phyloP scores from a whole-genome alignment of 2,329 filamentous ascomycete species.

The Calonectria pauciramosa region DNA sequence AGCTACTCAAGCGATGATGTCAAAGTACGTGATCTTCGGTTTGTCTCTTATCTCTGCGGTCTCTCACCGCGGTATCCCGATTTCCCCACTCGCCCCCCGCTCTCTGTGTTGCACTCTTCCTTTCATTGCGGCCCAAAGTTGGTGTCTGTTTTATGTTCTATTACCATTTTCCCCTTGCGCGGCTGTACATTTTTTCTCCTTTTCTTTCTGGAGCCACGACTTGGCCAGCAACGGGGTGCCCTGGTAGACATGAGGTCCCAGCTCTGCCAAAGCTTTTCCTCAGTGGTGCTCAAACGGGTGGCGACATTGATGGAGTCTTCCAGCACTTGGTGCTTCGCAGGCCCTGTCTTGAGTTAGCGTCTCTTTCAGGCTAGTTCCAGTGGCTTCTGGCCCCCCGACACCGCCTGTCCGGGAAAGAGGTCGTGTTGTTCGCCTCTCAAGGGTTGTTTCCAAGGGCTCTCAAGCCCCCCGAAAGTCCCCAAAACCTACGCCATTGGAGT shows the following conservation, averaged over 20 bases:
- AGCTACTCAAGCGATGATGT: slow-evolving; percentile 75
- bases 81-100: slow-evolving; percentile 19
- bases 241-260: slow-evolving; percentile 26
- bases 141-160: slow-evolving; percentile 17
- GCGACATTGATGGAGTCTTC: slow-evolving; percentile 37
- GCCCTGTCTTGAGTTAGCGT: slow-evolving; percentile 39
- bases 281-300: slow-evolving; percentile 29
- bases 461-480: slow-evolving; percentile 18
- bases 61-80: slow-evolving; percentile 19
- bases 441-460: slow-evolving; percentile 15
- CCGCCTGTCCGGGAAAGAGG: slow-evolving; percentile 39
- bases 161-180: not conserved
- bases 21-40: slow-evolving; percentile 64
- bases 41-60: slow-evolving; percentile 36
- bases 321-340: slow-evolving; percentile 34
- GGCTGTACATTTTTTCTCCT: not conserved
- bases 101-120: slow-evolving; percentile 5
- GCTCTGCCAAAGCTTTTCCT: slow-evolving; percentile 27
- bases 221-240: slow-evolving; percentile 16
- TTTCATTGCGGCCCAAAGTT: slow-evolving; percentile 33
- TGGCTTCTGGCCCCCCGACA: slow-evolving; percentile 38
- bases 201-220: slow-evolving; percentile 19
- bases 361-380: slow-evolving; percentile 43
- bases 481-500: slow-evolving; percentile 18
- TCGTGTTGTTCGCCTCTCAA: slow-evolving; percentile 28